Evolutionary conservation across 1,284 basidiomycete species (phyloP).

Genomic region (Apiotrichum laibachii): DNA sequence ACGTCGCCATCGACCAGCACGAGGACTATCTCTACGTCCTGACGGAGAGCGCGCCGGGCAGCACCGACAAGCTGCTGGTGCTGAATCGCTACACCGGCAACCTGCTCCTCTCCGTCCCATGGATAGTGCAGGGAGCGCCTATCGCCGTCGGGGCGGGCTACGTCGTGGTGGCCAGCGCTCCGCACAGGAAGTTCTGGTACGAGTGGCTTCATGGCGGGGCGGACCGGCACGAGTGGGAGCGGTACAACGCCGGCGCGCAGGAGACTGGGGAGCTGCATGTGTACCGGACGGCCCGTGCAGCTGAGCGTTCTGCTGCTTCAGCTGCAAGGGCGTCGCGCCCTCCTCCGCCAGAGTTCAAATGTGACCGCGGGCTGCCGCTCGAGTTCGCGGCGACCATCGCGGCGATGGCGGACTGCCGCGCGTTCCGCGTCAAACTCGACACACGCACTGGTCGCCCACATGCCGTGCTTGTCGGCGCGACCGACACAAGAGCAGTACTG

Average conservation of each 20-base stretch:
- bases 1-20: constrained; percentile 1
- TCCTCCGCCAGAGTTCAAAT: background rate
- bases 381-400: constrained; percentile 33
- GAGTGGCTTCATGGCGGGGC: background rate
- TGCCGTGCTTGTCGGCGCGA: constrained; percentile 13
- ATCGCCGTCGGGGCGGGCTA: constrained; percentile 12
- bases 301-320: background rate
- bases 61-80: constrained; percentile 4
- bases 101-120: constrained; percentile 9
- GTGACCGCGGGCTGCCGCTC: constrained; percentile 10
- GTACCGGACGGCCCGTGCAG: constrained; percentile 7
- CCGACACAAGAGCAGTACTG: constrained; percentile 1
- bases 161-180: background rate
- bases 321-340: background rate
- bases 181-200: background rate
- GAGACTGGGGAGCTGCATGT: background rate
- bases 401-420: constrained; percentile 11
- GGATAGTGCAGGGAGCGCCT: background rate
- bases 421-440: constrained; percentile 3
- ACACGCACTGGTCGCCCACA: constrained; percentile 7
- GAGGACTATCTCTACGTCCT: constrained; percentile 13
- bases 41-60: background rate
- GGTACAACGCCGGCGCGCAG: too few species aligned
- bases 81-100: constrained; percentile 11
- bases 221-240: too few species aligned